A percentile compares a stretch with the other conserved stretches of the same genome.
phyloP scores from a whole-genome alignment of 331 rosid species.

The Quercus phellos region DNA sequence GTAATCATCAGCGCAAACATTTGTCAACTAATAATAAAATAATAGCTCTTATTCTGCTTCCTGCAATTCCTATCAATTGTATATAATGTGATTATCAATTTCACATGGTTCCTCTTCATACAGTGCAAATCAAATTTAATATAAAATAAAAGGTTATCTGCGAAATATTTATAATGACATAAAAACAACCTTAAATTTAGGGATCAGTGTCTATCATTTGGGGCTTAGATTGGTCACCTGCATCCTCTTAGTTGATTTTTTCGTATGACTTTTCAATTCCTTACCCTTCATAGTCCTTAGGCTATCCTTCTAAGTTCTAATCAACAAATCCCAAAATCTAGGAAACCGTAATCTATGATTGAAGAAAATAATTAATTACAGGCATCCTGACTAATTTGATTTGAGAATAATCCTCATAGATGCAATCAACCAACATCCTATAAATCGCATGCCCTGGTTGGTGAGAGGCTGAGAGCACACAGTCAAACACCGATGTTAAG shows the following conservation, averaged over 20 bases:
- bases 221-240: neutral
- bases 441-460: neutral
- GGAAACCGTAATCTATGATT: neutral
- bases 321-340: neutral
- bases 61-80: neutral
- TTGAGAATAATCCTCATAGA: neutral
- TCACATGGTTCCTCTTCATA: neutral
- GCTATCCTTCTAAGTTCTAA: neutral
- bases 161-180: neutral
- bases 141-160: neutral
- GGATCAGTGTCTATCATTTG: too few species aligned
- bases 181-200: neutral
- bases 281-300: neutral
- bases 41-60: neutral
- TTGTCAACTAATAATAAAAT: neutral
- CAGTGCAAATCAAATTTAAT: neutral
- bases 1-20: too few species aligned
- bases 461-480: neutral
- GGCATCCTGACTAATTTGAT: neutral
- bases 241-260: neutral
- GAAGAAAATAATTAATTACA: neutral
- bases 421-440: neutral
- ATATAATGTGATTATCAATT: neutral
- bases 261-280: neutral
- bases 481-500: neutral